phyloP scores from a whole-genome alignment of 306 rosid genomes.

The Senna tora region DNA sequence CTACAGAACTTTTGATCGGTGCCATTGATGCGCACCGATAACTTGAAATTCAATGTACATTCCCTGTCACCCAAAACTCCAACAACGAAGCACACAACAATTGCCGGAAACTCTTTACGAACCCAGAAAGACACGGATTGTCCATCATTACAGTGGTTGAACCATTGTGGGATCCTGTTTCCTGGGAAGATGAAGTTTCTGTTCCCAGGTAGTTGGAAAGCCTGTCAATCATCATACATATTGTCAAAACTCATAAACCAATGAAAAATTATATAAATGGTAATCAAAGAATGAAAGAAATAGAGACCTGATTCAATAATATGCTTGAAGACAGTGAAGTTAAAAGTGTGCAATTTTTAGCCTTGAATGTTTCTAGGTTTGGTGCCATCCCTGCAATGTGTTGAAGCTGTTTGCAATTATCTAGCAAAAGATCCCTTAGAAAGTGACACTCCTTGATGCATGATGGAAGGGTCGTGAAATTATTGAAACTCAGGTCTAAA shows the following conservation, averaged over 20 bases:
- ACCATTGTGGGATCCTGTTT: not conserved
- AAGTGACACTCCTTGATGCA: slow-evolving; percentile 18
- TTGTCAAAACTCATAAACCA: too few species aligned
- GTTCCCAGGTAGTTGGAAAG: not conserved
- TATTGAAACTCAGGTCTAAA: not conserved
- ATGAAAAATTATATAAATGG: too few species aligned
- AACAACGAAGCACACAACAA: not conserved
- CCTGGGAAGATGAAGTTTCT: not conserved
- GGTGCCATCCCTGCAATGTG: slow-evolving; percentile 16
- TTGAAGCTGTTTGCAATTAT: not conserved
- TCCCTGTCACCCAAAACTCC: not conserved
- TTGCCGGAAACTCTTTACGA: not conserved
- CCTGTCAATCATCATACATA: not conserved
- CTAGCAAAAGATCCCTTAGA: not conserved
- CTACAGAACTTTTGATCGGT: not conserved
- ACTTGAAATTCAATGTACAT: not conserved
- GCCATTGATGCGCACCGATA: not conserved
- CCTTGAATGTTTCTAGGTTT: not conserved
- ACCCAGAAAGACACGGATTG: slow-evolving; percentile 9
- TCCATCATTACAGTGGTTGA: not conserved
- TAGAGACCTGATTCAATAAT: not conserved
- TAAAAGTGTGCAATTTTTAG: slow-evolving; percentile 4
- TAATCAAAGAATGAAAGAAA: not conserved
- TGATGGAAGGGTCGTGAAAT: not conserved
- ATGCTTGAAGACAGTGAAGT: not conserved